These are phyloP conservation scores for Pseudozyma sp. DNA, from an alignment of 1,284 basidiomycete genomes.

Conservation along the genomic window DNA sequence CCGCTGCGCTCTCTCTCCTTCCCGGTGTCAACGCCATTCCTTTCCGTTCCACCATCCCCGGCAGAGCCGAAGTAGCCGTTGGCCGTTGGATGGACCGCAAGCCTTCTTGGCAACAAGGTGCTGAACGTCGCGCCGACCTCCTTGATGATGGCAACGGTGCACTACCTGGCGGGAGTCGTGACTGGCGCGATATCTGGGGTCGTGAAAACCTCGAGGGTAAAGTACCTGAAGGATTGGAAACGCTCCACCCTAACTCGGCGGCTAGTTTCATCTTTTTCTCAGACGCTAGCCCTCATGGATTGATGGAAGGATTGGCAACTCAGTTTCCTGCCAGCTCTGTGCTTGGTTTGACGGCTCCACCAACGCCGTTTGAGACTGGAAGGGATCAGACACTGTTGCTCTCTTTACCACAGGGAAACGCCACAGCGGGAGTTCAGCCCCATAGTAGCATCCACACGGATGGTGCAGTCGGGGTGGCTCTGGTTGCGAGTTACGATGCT, in stretches of 20 bases:
- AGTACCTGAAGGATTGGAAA: constrained; percentile 41
- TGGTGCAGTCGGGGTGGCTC: constrained; percentile 81
- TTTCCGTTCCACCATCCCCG: constrained; percentile 57
- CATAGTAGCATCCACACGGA: constrained; percentile 72
- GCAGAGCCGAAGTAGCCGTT: constrained; percentile 51
- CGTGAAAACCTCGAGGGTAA: constrained; percentile 56
- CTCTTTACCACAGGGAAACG: constrained; percentile 54
- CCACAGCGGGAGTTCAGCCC: constrained; percentile 1
- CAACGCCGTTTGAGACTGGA: constrained; percentile 87
- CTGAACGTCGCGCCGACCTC: constrained; percentile 44
- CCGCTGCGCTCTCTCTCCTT: constrained; percentile 51
- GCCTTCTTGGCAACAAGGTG: constrained; percentile 51
- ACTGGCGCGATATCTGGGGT: constrained; percentile 63
- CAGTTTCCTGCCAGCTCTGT: constrained; percentile 73
- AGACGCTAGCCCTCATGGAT: constrained; percentile 76
- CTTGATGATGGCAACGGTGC: constrained; percentile 43
- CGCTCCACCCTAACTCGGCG: constrained; percentile 63
- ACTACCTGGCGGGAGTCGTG: constrained; percentile 24
- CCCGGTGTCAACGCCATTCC: constrained; percentile 46
- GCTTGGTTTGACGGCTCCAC: constrained; percentile 79
- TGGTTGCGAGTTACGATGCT: constrained; percentile 68
- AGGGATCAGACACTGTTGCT: constrained; percentile 81
- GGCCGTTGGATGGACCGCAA: constrained; percentile 59
- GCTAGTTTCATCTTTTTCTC: constrained; percentile 76
- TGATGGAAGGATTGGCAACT: constrained; percentile 73